Evolutionary conservation across 1,284 basidiomycete species (phyloP), one percentile per base, ranked within the genome.

Genomic region (Quambalaria eucalypti): DNA sequence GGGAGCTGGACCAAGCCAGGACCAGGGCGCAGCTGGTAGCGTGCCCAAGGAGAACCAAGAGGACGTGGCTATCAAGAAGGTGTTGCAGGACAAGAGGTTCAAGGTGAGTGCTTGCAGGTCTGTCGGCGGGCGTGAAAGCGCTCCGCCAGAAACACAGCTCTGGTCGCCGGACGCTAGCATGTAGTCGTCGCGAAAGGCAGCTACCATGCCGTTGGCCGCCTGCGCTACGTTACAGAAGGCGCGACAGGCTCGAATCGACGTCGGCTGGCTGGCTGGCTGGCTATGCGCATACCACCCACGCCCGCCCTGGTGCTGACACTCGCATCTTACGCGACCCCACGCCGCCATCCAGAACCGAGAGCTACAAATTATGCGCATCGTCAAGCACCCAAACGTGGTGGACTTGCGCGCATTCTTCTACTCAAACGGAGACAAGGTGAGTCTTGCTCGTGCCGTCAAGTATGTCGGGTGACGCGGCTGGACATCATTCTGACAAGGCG

Each of bases 1-100:
- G 30, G 59, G 59, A 4, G 52, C 56, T 16, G 58, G 58, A 7
- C 38, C 58, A 9, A 54, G 50, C 21, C 51, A 53, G 29, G 52
- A 56, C 21, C 50, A 50, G 33, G 64, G 57, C 26, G 39, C 59
- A 8, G 57, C 52, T 2, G 51, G 50, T 14, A 44, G 31, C 29
- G 55, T 52, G 29, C 51, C 55, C n/a, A 65, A 68, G 39, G 65
- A 68, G 6, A 61, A 60, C 56, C 63, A 69, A 51, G 86, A 88
- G 60, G 91, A 96, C 71, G 95, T 98, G 72, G 93, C 93, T 54
- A 98, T 98, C 83, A 98, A 98, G 85, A 98, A 97, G 82, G 93
- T 98, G 52, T 79, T 98, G 66, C 93, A 98, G 82, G 93, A 98
- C 81, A 98, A 98, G 83, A 85, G 93, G 66, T 98, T 98, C 87